Conservation (phyloP, 2,329 filamentous ascomycete species). For the Moelleriella libera region DNA sequence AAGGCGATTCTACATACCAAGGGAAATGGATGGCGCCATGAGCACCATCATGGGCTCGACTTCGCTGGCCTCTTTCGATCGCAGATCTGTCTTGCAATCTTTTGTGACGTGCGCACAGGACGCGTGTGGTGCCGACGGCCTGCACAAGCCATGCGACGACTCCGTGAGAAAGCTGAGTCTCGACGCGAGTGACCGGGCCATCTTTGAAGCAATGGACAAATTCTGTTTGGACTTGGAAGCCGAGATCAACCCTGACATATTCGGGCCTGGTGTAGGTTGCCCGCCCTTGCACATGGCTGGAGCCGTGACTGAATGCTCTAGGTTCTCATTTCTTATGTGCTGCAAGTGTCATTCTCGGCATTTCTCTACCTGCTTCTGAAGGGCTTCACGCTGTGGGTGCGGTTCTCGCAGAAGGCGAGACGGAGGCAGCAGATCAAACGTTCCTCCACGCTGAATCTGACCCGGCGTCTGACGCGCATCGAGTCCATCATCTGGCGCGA, state of each 20-base stretch:
- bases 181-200: slow-evolving; percentile 12
- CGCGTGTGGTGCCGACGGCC: slow-evolving; percentile 18
- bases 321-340: slow-evolving; percentile 23
- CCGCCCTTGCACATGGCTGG: not conserved
- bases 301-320: slow-evolving; percentile 1
- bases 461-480: slow-evolving; percentile 18
- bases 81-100: slow-evolving; percentile 14
- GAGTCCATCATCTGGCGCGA: slow-evolving; percentile 23
- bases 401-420: slow-evolving; percentile 13
- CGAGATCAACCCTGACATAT: slow-evolving; percentile 24
- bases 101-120: slow-evolving; percentile 20
- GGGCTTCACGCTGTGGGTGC: slow-evolving; percentile 20
- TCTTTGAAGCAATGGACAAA: slow-evolving; percentile 18
- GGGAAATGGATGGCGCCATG: slow-evolving; percentile 20
- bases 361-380: slow-evolving; percentile 19
- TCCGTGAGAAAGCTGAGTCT: slow-evolving; percentile 12
- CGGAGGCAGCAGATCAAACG: not conserved
- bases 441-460: slow-evolving; percentile 6
- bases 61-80: slow-evolving; percentile 16
- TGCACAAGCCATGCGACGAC: slow-evolving; percentile 16
- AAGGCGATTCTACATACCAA: slow-evolving; percentile 14
- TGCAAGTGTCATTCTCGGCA: slow-evolving; percentile 21
- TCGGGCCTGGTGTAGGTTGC: slow-evolving; percentile 20
- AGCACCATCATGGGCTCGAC: slow-evolving; percentile 20
- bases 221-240: slow-evolving; percentile 21